These are phyloP conservation scores for Fulvia fulva DNA, from an alignment of 2,329 filamentous ascomycete species.

Conservation along the genomic window DNA sequence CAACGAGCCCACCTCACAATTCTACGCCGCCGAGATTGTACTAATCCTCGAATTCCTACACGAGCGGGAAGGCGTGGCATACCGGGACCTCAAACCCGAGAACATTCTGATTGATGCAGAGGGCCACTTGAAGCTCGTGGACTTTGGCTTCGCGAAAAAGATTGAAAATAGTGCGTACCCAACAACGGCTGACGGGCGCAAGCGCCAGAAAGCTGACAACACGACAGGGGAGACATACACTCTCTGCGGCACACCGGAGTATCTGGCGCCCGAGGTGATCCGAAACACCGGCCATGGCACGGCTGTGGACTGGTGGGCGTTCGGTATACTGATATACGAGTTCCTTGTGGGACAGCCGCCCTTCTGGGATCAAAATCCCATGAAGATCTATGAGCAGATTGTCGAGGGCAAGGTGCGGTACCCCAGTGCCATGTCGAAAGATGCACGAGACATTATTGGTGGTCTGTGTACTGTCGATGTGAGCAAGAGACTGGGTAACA, in stretches of 20 bases:
- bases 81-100: conserved; percentile 78
- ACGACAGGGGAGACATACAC: conserved; percentile 68
- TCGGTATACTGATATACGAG: conserved; percentile 80
- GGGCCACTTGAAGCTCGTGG: conserved; percentile 76
- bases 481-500: conserved; percentile 72
- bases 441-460: conserved; percentile 70
- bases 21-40: conserved; percentile 81
- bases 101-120: conserved; percentile 74
- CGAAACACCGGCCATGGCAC: conserved; percentile 70
- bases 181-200: not conserved
- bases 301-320: conserved; percentile 83
- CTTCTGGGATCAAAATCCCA: conserved; percentile 82
- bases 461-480: conserved; percentile 76
- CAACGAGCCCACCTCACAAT: conserved; percentile 71
- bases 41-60: conserved; percentile 77
- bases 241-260: conserved; percentile 78
- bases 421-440: conserved; percentile 62
- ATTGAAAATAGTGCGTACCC: conserved; percentile 54
- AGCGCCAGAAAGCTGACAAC: conserved; percentile 16
- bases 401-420: conserved; percentile 74
- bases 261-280: conserved; percentile 79
- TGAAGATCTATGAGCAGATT: conserved; percentile 82
- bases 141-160: conserved; percentile 82
- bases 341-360: conserved; percentile 81
- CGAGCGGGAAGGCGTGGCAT: conserved; percentile 74